These are phyloP conservation scores for Colletotrichum caudatum DNA, from an alignment of 2,329 filamentous ascomycete species.

Conservation along the genomic window DNA sequence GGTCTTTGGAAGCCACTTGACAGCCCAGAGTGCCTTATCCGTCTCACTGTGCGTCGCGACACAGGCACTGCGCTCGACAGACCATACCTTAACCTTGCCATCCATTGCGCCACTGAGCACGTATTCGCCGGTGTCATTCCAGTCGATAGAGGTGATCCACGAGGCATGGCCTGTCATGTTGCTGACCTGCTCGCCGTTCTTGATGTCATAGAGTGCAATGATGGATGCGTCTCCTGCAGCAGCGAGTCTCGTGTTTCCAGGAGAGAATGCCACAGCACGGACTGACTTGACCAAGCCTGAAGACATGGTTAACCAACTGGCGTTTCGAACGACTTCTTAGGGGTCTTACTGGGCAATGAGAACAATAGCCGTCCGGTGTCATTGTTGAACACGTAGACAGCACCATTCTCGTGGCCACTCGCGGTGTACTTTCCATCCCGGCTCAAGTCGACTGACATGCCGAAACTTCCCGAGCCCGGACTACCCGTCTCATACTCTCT, in stretches of 20 bases:
- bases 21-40: slow-evolving; percentile 85
- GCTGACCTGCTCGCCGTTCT: slow-evolving; percentile 91
- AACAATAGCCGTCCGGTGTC: slow-evolving; percentile 86
- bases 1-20: slow-evolving; percentile 84
- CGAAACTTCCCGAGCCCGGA: slow-evolving; percentile 84
- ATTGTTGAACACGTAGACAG: slow-evolving; percentile 95
- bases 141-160: slow-evolving; percentile 93
- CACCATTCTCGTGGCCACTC: slow-evolving; percentile 92
- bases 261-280: slow-evolving; percentile 88
- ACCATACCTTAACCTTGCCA: slow-evolving; percentile 97
- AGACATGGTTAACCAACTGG: not conserved
- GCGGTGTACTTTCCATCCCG: slow-evolving; percentile 86
- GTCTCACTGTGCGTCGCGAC: slow-evolving; percentile 95
- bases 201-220: slow-evolving; percentile 92
- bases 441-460: slow-evolving; percentile 85
- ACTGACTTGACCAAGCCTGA: slow-evolving; percentile 87
- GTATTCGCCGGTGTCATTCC: slow-evolving; percentile 93
- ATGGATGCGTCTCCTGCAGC: slow-evolving; percentile 90
- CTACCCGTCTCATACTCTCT: slow-evolving; percentile 84
- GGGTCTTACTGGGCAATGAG: slow-evolving; percentile 77
- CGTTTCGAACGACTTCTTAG: not conserved
- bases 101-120: slow-evolving; percentile 90
- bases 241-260: slow-evolving; percentile 84
- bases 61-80: slow-evolving; percentile 82
- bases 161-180: slow-evolving; percentile 83